Conservation (phyloP, 371 early-diverging fungal genomes). For the Saksenaea oblongispora region DNA sequence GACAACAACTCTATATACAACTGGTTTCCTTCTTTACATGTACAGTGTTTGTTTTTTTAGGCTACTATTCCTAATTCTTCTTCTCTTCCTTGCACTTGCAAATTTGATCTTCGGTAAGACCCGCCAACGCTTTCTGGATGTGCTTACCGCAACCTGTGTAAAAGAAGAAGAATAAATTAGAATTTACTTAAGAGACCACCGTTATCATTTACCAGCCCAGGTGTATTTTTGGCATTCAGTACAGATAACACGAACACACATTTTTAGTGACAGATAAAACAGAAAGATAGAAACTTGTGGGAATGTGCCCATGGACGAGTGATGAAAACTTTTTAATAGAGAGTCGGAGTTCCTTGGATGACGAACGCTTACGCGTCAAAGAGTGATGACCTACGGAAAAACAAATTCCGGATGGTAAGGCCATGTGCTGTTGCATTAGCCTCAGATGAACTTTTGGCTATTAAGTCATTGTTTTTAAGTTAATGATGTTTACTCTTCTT, state of each 20-base stretch:
- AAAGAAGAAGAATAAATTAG: neutral
- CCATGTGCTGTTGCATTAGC: too few species aligned
- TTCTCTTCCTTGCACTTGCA: constrained; percentile 19
- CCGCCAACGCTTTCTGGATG: constrained; percentile 32
- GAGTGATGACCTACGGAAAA: too few species aligned
- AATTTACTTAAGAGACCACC: neutral
- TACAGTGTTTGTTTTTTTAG: neutral
- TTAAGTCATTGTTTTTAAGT: too few species aligned
- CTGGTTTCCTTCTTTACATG: neutral
- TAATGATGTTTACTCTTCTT: too few species aligned
- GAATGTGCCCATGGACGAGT: too few species aligned
- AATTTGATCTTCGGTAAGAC: constrained; percentile 24
- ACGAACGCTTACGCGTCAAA: too few species aligned
- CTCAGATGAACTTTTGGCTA: too few species aligned
- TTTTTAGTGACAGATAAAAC: neutral
- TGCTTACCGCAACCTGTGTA: constrained; percentile 28
- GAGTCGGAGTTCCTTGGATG: too few species aligned
- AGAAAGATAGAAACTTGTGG: too few species aligned
- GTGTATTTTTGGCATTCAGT: constrained; percentile 25
- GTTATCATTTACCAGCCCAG: constrained; percentile 25
- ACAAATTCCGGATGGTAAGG: too few species aligned
- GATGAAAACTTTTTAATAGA: too few species aligned
- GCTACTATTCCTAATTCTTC: neutral
- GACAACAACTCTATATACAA: too few species aligned
- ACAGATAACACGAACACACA: constrained; percentile 30